Base-by-base conservation (phyloP, 768 basidiomycete species). In the Tephrocybe sp. region DNA sequence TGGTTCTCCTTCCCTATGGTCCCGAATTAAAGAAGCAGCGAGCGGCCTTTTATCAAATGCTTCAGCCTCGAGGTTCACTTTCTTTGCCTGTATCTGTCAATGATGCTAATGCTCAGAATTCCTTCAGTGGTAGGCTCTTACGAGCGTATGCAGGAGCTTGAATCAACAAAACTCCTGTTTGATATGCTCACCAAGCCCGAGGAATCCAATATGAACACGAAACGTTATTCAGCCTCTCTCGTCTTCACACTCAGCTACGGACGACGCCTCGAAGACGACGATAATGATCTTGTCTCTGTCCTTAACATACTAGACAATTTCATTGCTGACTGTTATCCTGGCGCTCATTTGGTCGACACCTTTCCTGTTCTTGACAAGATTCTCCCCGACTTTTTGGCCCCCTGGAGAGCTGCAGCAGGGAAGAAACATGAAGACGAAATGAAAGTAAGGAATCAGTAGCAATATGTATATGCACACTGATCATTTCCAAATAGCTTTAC, bases 181-280 rank as follows among this genome's bases (percentile, higher is more conserved):
- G 52, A 48, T 34, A 53, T 53, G 47, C 42, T 53, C 8, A 45
- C 16, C 8, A 40, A 26, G 8, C 52, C 52, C 19, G 39, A 46
- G 35, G 45, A 46, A 5, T 31, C 38, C 13, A 36, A 32, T 16
- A 50, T 44, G 32, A 45, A 55, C 26, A 13, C 22, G 6, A 39
- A 56, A 43, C 60, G 61, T 11, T 62, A 53, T 38, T 17, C 60
- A 4, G 59, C 61, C 33, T 49, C 54, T 10, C 46, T 60, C 0
- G 57, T 62, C 12, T 60, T 62, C 39, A 53, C 53, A 9, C 49
- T 60, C 30, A 52, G 42, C 36, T 66, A 66, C 52, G 65, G 63
- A 7, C 47, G 49, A 31, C 54, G 60, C 9, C 45, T 66, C 11
- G 40, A n/a, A 2, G 57, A 58, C 26, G 63, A 65, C 47, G 60